Base-by-base conservation (phyloP, 108 stramenopile species). In the Nitzschia sp. region DNA sequence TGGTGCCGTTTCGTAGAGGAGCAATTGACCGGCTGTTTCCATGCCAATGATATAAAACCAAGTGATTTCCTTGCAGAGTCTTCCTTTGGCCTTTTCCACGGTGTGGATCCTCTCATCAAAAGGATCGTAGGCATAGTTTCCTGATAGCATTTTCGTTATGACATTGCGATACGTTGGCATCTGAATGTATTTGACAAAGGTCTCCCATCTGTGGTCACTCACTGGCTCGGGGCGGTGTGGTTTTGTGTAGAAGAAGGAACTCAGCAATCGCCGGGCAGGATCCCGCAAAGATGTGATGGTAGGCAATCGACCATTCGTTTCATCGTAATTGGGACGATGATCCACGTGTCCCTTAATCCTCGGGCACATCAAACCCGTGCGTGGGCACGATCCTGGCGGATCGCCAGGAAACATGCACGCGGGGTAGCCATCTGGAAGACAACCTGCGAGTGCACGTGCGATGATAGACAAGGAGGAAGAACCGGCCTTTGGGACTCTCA, bases 21-120 rank as follows among this genome's bases (percentile, higher is more conserved):
- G 38, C 38, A 41, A 41, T 11, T 6, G 11, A 13, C 38, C 38
- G 13, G 38, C 6, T 41, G 38, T 41, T 41, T 41, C 38, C 38
- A 41, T 41, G 13, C 38, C 48, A 50, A 50, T 45, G 63, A 72
- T 61, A 38, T 53, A 47, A 58, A 72, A 72, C 72, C 72, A 72
- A 27, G 22, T 34, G 16, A 72, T 56, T 17, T 45, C 22, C n/a
- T n/a, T n/a, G 35, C 72, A 72, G 23, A 72, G 64, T 31, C 64
- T 36, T 56, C 33, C 27, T 53, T 72, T 65, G 21, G 72, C 52
- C 26, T 30, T 65, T 57, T 29, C 33, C 34, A 72, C 64, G 17
- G 64, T 72, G 54, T 65, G 63, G n/a, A 53, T 56, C 32, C 9
- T 23, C 41, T 27, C 38, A n/a, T 52, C 47, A 52, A 52, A 52